Evolutionary conservation across 352 stramenopile species (phyloP).

Genomic region (Phytopythium helicoides): DNA sequence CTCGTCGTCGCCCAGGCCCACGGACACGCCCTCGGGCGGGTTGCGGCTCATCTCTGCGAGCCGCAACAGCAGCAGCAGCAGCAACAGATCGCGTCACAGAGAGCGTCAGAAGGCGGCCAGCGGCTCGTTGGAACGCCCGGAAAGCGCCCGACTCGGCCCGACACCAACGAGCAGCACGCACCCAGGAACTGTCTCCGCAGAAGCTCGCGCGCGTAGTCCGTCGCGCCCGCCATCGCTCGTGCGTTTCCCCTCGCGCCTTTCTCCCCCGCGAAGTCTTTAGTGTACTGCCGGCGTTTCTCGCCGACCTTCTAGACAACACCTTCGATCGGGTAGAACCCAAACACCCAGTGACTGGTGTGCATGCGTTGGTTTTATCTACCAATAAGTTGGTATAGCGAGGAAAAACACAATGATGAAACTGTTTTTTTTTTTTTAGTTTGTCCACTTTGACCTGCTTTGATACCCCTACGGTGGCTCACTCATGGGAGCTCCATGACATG

Average conservation of each 20-base stretch:
- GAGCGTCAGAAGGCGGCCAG: background rate
- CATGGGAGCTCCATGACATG: no score
- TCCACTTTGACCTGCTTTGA: background rate
- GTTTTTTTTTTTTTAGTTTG: no score
- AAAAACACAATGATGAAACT: no score
- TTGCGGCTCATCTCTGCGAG: conserved; percentile 96
- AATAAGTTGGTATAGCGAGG: no score
- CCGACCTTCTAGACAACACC: no score
- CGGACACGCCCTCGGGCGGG: conserved; percentile 97
- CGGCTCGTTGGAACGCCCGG: conserved; percentile 1
- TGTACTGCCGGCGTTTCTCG: no score
- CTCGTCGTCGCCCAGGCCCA: conserved; percentile 96
- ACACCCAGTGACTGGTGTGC: no score
- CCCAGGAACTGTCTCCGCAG: conserved; percentile 79
- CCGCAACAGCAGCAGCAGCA: conserved; percentile 11
- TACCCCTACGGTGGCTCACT: no score
- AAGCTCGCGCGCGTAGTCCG: conserved; percentile 79
- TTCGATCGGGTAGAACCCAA: no score
- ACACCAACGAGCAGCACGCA: no score
- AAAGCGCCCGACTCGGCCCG: no score
- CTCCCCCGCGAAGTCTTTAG: background rate
- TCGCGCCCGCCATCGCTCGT: conserved; percentile 36
- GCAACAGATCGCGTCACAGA: background rate
- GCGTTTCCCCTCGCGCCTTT: conserved; percentile 17
- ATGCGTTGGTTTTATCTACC: no score